These are phyloP conservation scores for Exophiala sideris DNA, from an alignment of 2,329 filamentous ascomycete genomes.

Conservation along the genomic window DNA sequence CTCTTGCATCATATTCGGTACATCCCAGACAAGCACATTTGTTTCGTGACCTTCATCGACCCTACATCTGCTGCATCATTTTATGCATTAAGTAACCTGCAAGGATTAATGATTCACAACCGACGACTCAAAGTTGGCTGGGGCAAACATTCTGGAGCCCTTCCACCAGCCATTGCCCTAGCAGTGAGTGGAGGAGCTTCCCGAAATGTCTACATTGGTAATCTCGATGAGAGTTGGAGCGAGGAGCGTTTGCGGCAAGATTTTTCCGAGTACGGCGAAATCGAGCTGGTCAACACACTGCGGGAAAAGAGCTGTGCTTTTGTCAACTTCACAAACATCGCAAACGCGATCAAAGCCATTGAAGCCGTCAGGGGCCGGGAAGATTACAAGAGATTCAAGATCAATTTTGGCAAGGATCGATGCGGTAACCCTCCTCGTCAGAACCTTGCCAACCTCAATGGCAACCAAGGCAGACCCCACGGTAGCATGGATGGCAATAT, in stretches of 20 bases:
- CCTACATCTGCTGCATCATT: slow-evolving; percentile 96
- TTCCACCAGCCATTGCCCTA: slow-evolving; percentile 91
- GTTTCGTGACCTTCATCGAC: slow-evolving; percentile 99
- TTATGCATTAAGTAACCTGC: slow-evolving; percentile 94
- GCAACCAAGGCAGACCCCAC: slow-evolving; percentile 64
- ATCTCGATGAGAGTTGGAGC: slow-evolving; percentile 94
- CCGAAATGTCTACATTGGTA: slow-evolving; percentile 97
- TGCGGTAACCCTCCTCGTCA: slow-evolving; percentile 96
- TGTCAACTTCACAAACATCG: slow-evolving; percentile 99
- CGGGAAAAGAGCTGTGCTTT: slow-evolving; percentile 99
- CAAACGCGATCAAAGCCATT: slow-evolving; percentile 98
- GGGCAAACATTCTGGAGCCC: slow-evolving; percentile 97
- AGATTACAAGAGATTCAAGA: slow-evolving; percentile 98
- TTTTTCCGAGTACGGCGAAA: slow-evolving; percentile 96
- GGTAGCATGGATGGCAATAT: slow-evolving; percentile 50
- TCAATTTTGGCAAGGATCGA: slow-evolving; percentile 98
- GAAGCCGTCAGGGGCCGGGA: slow-evolving; percentile 92
- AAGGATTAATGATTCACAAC: slow-evolving; percentile 99
- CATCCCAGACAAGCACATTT: slow-evolving; percentile 99
- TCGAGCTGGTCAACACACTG: slow-evolving; percentile 93
- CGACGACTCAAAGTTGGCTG: slow-evolving; percentile 96
- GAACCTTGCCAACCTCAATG: slow-evolving; percentile 59
- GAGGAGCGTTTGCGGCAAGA: slow-evolving; percentile 94
- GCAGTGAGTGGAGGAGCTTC: slow-evolving; percentile 95
- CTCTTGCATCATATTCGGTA: slow-evolving; percentile 97